Percentiles rank a stretch among this genome's conserved stretches.
These are phyloP conservation scores for Eimeria necatrix DNA, from an alignment of 169 alveolate species.

Conservation along the genomic window DNA sequence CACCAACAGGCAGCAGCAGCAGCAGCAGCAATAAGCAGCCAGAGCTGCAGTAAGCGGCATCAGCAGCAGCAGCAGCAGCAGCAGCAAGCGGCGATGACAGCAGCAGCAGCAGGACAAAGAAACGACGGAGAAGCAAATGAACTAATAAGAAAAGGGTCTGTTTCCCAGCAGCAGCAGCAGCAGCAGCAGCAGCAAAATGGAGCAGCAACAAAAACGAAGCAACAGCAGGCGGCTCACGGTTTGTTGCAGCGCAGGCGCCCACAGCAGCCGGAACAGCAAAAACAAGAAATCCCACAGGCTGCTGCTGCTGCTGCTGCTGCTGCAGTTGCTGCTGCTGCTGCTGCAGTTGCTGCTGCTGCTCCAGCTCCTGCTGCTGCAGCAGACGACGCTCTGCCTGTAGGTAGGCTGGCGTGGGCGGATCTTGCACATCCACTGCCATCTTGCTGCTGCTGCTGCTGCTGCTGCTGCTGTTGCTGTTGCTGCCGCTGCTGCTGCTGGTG, in stretches of 20 bases:
- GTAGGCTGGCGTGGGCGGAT: not conserved
- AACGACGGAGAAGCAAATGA: not conserved
- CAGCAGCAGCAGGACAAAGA: slow-evolving; percentile 3
- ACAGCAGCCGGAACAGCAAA: slow-evolving; percentile 27
- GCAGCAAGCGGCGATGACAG: not conserved
- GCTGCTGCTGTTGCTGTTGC: not conserved
- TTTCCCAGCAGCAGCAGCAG: not conserved
- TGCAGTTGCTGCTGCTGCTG: slow-evolving; percentile 6
- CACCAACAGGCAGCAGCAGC: not conserved
- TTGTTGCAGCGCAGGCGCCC: not conserved
- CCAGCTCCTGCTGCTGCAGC: slow-evolving; percentile 45
- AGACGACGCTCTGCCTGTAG: not conserved
- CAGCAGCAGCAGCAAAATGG: not conserved
- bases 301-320: slow-evolving; percentile 43
- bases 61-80: slow-evolving; percentile 33
- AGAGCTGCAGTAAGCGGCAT: not conserved
- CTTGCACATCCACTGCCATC: not conserved
- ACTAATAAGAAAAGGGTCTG: not conserved
- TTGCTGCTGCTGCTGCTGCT: not conserved
- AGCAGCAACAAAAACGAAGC: not conserved
- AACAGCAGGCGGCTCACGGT: slow-evolving; percentile 14
- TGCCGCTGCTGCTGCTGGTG: slow-evolving; percentile 30
- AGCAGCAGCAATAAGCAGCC: not conserved
- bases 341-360: not conserved
- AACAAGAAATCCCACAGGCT: not conserved